phyloP scores from a whole-genome alignment of 148 eudicot species.

The Silene uniflora region DNA sequence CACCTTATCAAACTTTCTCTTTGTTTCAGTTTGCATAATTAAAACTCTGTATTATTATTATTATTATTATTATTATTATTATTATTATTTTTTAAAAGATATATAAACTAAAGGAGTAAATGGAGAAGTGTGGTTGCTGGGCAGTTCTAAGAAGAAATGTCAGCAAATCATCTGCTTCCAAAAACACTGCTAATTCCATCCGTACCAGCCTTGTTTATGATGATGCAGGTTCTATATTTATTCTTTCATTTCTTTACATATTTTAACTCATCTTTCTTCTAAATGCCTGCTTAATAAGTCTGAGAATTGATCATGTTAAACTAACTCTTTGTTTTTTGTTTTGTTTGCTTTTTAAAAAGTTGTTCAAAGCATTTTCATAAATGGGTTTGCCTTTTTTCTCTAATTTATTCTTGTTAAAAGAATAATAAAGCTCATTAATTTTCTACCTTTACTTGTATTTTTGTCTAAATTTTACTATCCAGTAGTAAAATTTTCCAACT shows the following conservation, averaged over 20 bases:
- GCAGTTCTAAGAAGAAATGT: slow-evolving; percentile 53
- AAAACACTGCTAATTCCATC: slow-evolving; percentile 47
- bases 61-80: too few species aligned
- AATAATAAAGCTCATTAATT: not conserved
- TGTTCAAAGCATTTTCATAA: slow-evolving; percentile 2
- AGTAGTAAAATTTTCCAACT: not conserved
- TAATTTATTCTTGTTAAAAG: not conserved
- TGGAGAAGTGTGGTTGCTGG: slow-evolving; percentile 94
- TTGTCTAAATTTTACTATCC: not conserved
- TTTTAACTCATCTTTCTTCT: not conserved
- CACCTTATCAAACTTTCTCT: too few species aligned
- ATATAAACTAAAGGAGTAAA: not conserved
- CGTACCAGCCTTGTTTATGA: slow-evolving; percentile 83
- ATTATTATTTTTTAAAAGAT: too few species aligned
- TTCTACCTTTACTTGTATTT: not conserved
- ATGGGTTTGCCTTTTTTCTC: slow-evolving; percentile 9
- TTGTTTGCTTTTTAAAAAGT: slow-evolving; percentile 4
- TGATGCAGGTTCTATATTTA: slow-evolving; percentile 69
- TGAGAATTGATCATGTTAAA: slow-evolving; percentile 1
- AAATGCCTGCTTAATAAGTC: not conserved
- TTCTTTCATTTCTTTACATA: not conserved
- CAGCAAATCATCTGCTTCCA: slow-evolving; percentile 55
- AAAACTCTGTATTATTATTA: too few species aligned
- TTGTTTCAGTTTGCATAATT: too few species aligned
- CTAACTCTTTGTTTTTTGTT: not conserved